Evolutionary conservation across 129 eudicot species (phyloP).

Genomic region (Mikania micrantha): DNA sequence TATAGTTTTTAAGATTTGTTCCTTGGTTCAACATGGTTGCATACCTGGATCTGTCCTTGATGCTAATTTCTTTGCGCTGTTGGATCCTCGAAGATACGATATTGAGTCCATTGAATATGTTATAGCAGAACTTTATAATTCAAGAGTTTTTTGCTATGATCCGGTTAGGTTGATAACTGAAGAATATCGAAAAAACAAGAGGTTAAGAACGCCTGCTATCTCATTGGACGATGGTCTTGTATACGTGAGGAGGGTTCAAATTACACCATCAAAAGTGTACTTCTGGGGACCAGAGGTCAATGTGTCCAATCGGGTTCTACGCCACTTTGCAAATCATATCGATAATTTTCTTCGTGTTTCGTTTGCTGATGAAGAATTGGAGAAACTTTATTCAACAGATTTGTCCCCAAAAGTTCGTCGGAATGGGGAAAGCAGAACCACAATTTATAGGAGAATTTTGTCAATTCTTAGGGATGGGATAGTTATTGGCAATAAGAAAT

Average conservation of each 20-base stretch:
- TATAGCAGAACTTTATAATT: constrained; percentile 49
- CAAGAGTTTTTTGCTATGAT: constrained; percentile 70
- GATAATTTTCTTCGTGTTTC: constrained; percentile 82
- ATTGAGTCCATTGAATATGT: constrained; percentile 45
- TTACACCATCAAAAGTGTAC: constrained; percentile 75
- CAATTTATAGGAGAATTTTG: constrained; percentile 47
- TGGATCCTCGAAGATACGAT: constrained; percentile 46
- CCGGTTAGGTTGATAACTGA: constrained; percentile 59
- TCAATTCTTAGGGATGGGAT: constrained; percentile 54
- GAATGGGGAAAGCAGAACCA: constrained; percentile 36
- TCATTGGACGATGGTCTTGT: constrained; percentile 62
- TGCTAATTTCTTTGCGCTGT: constrained; percentile 40
- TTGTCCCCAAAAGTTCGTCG: constrained; percentile 42
- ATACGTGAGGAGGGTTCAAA: constrained; percentile 70
- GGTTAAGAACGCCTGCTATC: constrained; percentile 39
- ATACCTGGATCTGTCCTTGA: constrained; percentile 67
- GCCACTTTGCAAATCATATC: constrained; percentile 39
- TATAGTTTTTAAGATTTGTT: constrained; percentile 50
- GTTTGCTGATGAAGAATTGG: constrained; percentile 75
- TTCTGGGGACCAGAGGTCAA: constrained; percentile 81
- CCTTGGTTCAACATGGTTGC: constrained; percentile 78
- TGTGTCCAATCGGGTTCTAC: constrained; percentile 67
- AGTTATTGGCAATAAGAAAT: constrained; percentile 53
- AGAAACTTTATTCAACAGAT: constrained; percentile 60
- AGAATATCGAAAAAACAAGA: constrained; percentile 36